Conservation (phyloP, 1,139 yeast species). For the Meyerozyma sp. region DNA sequence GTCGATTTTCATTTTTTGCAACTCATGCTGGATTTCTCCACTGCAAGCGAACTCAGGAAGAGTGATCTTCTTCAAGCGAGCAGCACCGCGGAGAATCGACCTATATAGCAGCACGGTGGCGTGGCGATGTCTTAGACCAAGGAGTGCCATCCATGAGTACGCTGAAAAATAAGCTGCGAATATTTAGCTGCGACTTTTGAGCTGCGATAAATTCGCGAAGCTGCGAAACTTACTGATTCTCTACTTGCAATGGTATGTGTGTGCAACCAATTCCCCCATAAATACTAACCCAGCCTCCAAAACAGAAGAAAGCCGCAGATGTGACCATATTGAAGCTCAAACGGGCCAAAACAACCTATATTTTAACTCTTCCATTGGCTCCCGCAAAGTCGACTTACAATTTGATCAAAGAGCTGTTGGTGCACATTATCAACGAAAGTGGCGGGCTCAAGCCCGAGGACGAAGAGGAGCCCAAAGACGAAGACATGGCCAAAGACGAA, state of each 20-base stretch:
- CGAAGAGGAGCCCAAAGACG: constrained; percentile 9
- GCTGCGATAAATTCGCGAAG: not conserved
- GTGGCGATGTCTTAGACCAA: not conserved
- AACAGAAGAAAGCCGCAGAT: constrained; percentile 10
- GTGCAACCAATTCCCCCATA: constrained; percentile 9
- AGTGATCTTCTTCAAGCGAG: not conserved
- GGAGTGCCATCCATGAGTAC: not conserved
- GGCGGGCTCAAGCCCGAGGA: constrained; percentile 37
- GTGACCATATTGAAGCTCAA: constrained; percentile 39
- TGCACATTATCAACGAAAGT: constrained; percentile 34
- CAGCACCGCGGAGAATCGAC: not conserved
- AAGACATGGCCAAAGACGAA: constrained; percentile 8
- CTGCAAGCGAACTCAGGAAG: not conserved
- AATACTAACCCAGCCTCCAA: constrained; percentile 22
- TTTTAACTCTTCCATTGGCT: constrained; percentile 29
- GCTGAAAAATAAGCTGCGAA: not conserved
- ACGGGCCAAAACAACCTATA: constrained; percentile 37
- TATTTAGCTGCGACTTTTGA: not conserved
- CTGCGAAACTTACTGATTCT: not conserved
- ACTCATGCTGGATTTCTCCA: not conserved
- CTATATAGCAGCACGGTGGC: not conserved
- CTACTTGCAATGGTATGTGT: constrained; percentile 1
- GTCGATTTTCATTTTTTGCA: constrained; percentile 7
- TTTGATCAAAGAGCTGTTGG: constrained; percentile 27
- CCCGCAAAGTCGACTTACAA: constrained; percentile 15